Base-by-base conservation (phyloP, 2,329 filamentous ascomycete genomes). In the Colletotrichum salicis region DNA sequence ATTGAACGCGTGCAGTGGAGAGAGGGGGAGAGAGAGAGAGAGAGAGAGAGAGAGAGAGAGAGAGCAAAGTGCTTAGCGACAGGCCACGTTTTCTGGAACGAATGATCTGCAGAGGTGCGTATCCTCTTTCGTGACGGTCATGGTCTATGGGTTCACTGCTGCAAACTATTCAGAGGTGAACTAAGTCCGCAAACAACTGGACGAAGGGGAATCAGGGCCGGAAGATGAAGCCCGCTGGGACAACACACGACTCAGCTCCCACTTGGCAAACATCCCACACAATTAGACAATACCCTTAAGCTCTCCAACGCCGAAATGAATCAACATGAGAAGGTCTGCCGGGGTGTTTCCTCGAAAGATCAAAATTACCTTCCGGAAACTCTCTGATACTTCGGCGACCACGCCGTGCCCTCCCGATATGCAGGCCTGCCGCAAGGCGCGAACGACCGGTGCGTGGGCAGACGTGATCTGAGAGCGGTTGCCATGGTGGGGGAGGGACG, bases 1-100 rank as follows among this genome's bases (percentile, higher is more conserved):
- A 58, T 64, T 57, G 69, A 59, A 60, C 13, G 58, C 29, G 19
- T 60, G 55, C 54, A 37, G 69, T 60, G 65, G 64, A 56, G 45
- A 45, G 69, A 57, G 41, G n/a, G 19, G 6, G 11, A 24, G 24
- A 33, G 59, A 37, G 35, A n/a, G n/a, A n/a, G n/a, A n/a, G n/a
- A 45, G 69, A 57, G 41, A 45, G 69, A 57, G 41, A 48, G 19
- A 7, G 4, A 45, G 69, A 57, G 41, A 48, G 19, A 4, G 24
- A 27, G 24, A 35, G 59, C 27, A 5, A 29, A 29, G 27, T 5
- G 27, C 27, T 22, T 13, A 41, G 37, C 37, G 37, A 41, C 37
- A 41, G 37, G 19, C 37, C 51, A 68, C 57, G 52, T 68, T 64
- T 54, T 69, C 64, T 33, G 19, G 13, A 52, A 58, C 51, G 35